A percentile compares a stretch with the other conserved stretches of the same genome.
phyloP scores from a whole-genome alignment of 1,284 basidiomycete species.

The Earliella scabrosa region DNA sequence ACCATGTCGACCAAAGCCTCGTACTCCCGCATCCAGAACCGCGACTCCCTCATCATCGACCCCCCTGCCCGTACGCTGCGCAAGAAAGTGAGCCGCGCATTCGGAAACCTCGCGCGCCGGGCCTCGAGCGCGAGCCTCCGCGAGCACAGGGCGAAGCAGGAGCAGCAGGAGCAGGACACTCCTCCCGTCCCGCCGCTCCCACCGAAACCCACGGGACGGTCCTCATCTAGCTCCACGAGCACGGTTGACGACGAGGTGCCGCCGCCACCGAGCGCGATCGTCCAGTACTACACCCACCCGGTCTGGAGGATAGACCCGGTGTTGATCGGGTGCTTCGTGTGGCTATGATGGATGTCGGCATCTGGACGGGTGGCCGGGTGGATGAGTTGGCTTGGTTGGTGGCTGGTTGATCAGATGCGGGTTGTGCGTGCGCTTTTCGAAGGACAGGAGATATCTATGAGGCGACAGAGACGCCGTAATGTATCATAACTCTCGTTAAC shows the following conservation, averaged over 20 bases:
- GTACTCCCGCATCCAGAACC: background rate
- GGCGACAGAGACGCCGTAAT: no score
- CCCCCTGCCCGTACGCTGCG: conserved; percentile 7
- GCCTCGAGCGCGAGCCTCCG: background rate
- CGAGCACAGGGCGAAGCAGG: background rate
- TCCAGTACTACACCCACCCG: conserved; percentile 9
- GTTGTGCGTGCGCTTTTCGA: no score
- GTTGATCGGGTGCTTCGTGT: conserved; percentile 15
- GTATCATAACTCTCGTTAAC: no score
- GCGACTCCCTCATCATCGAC: background rate
- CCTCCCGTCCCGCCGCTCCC: background rate
- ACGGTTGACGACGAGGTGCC: no score
- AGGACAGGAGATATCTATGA: no score
- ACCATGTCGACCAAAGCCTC: background rate
- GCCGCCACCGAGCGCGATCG: no score
- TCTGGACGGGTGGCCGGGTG: no score
- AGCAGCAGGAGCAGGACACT: background rate
- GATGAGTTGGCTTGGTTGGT: no score
- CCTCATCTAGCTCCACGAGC: background rate
- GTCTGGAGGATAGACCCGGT: conserved; percentile 17
- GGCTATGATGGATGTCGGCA: background rate
- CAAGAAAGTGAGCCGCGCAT: conserved; percentile 14
- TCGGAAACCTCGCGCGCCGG: conserved; percentile 1
- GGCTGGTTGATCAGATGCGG: no score
- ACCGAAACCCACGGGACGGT: background rate